Evolutionary conservation across 768 basidiomycete species (phyloP).

Genomic region (Kwoniella heveanensis): DNA sequence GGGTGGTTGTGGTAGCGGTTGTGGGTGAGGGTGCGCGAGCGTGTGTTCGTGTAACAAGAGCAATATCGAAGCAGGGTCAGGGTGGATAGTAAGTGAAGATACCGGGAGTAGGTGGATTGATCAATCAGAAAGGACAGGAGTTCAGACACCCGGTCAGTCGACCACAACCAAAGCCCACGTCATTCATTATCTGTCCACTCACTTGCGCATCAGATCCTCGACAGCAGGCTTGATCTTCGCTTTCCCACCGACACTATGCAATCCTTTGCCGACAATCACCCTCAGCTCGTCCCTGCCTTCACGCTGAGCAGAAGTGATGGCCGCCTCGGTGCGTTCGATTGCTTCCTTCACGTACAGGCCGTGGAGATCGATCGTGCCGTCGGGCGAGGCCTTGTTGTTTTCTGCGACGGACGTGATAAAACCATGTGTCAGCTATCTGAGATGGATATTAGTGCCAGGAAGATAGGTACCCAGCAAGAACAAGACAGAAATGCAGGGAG

Average conservation of each 20-base stretch:
- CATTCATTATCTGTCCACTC: conserved; percentile 27
- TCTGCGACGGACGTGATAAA: conserved; percentile 28
- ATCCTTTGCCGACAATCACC: conserved; percentile 88
- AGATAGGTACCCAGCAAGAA: no score
- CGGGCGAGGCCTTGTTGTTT: conserved; percentile 68
- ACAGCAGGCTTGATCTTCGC: conserved; percentile 93
- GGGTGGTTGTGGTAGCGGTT: no score
- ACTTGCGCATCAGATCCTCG: conserved; percentile 79
- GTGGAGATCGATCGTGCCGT: conserved; percentile 82
- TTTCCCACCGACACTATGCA: conserved; percentile 73
- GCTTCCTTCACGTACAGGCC: conserved; percentile 94
- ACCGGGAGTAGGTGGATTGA: no score
- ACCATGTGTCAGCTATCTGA: no score
- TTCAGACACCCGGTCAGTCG: no score
- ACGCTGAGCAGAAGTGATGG: conserved; percentile 68
- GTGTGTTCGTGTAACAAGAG: background rate
- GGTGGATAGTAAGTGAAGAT: no score
- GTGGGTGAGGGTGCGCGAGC: no score
- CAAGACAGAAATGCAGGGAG: no score
- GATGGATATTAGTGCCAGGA: no score
- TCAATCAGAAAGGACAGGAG: no score
- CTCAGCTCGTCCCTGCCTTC: conserved; percentile 68
- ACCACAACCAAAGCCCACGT: no score
- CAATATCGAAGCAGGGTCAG: no score
- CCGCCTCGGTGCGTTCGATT: conserved; percentile 69